Evolutionary conservation across 139 green algal species (phyloP).

Genomic region (Haematococcus sp.): DNA sequence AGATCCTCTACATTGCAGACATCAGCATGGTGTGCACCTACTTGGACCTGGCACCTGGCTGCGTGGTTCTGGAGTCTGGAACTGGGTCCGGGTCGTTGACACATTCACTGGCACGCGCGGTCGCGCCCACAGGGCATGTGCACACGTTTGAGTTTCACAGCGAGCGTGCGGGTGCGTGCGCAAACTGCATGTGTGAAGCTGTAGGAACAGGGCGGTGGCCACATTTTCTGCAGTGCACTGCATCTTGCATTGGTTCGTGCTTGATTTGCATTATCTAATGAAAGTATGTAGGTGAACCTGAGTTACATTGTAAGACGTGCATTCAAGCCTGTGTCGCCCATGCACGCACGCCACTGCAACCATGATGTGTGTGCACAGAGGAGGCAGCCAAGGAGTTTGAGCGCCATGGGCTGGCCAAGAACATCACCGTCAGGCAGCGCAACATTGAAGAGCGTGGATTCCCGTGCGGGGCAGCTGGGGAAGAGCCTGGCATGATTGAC

Average conservation of each 20-base stretch:
- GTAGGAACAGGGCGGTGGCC: too few species aligned
- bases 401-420: conserved; percentile 13
- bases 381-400: conserved; percentile 56
- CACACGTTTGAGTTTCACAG: conserved; percentile 97
- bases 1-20: conserved; percentile 79
- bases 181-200: not conserved
- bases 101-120: conserved; percentile 80
- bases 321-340: not conserved
- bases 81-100: conserved; percentile 94
- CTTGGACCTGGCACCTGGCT: conserved; percentile 85
- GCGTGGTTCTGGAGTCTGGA: conserved; percentile 80
- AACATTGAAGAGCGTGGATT: conserved; percentile 89
- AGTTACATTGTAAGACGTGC: not conserved
- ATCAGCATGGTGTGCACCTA: conserved; percentile 57
- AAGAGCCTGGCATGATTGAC: conserved; percentile 14
- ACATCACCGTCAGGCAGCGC: conserved; percentile 54
- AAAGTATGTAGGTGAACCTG: not conserved
- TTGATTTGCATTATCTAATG: too few species aligned
- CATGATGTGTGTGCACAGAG: conserved; percentile 11
- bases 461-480: conserved; percentile 42
- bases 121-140: conserved; percentile 83
- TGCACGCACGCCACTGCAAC: not conserved
- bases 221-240: too few species aligned
- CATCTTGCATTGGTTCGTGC: too few species aligned
- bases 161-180: conserved; percentile 39